phyloP scores from a whole-genome alignment of 2,329 filamentous ascomycete genomes.

The Phyllosticta ampelicida region DNA sequence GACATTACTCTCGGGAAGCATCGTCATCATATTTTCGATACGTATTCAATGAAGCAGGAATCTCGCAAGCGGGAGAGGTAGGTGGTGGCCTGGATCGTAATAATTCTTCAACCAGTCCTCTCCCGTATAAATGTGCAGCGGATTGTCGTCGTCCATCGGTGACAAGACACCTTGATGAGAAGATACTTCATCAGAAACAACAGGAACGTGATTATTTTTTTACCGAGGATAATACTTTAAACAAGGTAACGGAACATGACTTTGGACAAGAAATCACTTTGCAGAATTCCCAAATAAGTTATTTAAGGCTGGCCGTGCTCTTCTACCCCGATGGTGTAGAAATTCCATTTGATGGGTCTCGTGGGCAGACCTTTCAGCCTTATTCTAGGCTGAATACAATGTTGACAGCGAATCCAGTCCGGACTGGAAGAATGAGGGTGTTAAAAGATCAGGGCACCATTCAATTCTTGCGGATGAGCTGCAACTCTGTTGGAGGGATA shows the following conservation, averaged over 20 bases:
- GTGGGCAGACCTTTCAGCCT: not conserved
- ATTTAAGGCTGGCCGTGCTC: not conserved
- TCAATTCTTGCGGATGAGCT: not conserved
- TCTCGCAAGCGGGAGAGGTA: conserved; percentile 50
- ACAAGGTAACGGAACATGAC: not conserved
- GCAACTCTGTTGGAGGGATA: too few relatives aligned
- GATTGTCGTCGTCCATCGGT: conserved; percentile 15
- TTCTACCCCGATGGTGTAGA: not conserved
- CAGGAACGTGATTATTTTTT: not conserved
- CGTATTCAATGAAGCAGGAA: conserved; percentile 48
- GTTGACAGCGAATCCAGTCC: not conserved
- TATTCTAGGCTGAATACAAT: not conserved
- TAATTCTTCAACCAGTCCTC: conserved; percentile 47
- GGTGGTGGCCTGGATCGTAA: conserved; percentile 47
- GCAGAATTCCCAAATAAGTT: not conserved
- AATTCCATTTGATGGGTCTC: not conserved
- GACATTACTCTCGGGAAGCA: conserved; percentile 54
- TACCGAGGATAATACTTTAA: not conserved
- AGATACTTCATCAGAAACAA: not conserved
- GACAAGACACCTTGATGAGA: not conserved
- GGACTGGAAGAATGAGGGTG: not conserved
- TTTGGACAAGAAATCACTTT: not conserved
- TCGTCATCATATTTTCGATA: conserved; percentile 52
- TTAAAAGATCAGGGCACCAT: not conserved
- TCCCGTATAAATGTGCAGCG: conserved; percentile 48